A percentile compares a stretch with the other conserved stretches of the same genome.
phyloP scores from a whole-genome alignment of 2,329 filamentous ascomycete species.

The Plectosphaerella sp. region DNA sequence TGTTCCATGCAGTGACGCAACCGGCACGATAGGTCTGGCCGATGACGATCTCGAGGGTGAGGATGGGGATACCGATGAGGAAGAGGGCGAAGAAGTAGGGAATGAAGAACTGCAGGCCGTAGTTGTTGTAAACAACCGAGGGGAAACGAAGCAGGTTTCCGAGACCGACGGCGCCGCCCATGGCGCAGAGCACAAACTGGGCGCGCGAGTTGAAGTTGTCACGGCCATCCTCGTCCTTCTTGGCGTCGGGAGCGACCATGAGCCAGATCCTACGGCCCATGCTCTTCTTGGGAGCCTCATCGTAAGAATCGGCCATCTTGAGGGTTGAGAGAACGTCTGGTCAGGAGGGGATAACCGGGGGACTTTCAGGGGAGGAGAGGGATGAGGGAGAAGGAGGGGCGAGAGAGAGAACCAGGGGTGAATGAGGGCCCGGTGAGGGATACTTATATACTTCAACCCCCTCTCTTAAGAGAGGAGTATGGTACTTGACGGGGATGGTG shows the following conservation, averaged over 20 bases:
- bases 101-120: conserved; percentile 53
- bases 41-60: conserved; percentile 57
- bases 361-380: background rate
- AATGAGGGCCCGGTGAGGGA: background rate
- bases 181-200: conserved; percentile 43
- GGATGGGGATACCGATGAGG: conserved; percentile 47
- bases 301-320: background rate
- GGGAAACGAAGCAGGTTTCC: conserved; percentile 53
- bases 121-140: conserved; percentile 51
- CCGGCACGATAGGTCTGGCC: conserved; percentile 57
- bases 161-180: conserved; percentile 49
- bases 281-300: background rate
- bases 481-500: background rate
- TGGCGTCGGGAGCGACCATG: conserved; percentile 15
- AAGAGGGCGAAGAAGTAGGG: conserved; percentile 48
- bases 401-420: background rate
- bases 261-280: conserved; percentile 9
- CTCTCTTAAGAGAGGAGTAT: background rate
- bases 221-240: conserved; percentile 19
- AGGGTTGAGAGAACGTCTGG: background rate
- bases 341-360: background rate
- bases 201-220: conserved; percentile 45
- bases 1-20: conserved; percentile 45
- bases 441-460: background rate
- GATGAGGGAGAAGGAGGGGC: background rate